Base-by-base conservation (phyloP, 2,329 filamentous ascomycete species). In the Blastomyces silverae region DNA sequence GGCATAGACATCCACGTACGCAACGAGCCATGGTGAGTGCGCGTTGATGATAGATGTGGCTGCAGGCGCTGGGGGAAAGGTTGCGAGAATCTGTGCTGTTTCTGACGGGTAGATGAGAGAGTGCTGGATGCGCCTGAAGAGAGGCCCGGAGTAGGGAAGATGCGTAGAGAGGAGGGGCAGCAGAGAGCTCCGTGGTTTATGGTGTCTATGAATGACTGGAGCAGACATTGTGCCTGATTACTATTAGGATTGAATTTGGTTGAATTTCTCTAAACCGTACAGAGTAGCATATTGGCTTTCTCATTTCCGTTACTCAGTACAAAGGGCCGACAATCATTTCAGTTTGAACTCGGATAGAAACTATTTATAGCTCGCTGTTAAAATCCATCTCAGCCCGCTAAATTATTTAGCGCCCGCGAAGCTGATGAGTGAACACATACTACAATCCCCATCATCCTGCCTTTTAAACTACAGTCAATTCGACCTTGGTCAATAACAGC, bases 71-170 rank as follows among this genome's bases (percentile, higher is more conserved):
- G 58, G 20, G 7, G 72, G 68, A 61, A 76, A 75, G 20, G 75
- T 76, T 22, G 73, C 71, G 8, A 78, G 67, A 64, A 75, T 71
- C 48, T 69, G 67, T 25, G 75, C 75, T 6, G 75, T 77, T 44
- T 69, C 25, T 2, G 72, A 73, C 7, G 73, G 72, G 66, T 75
- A 71, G 1, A 70, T 66, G 60, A 72, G 37, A 44, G 73, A 70
- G 65, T 77, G 75, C 66, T 80, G 77, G 63, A 80, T 74, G 44
- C 77, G 72, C 10, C 77, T 73, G 25, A 76, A 66, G 0, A 79
- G 64, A 1, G 76, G 72, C 3, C 76, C 68, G 1, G 77, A 76
- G 64, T 75, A 71, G 1, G 78, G 78, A 8, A 80, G 69, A 53
- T 77, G 71, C 5, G 69, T 39, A n/a, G 70, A 66, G 3, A 80